Base-by-base conservation (phyloP, 768 basidiomycete genomes). In the Auriscalpium vulgare region DNA sequence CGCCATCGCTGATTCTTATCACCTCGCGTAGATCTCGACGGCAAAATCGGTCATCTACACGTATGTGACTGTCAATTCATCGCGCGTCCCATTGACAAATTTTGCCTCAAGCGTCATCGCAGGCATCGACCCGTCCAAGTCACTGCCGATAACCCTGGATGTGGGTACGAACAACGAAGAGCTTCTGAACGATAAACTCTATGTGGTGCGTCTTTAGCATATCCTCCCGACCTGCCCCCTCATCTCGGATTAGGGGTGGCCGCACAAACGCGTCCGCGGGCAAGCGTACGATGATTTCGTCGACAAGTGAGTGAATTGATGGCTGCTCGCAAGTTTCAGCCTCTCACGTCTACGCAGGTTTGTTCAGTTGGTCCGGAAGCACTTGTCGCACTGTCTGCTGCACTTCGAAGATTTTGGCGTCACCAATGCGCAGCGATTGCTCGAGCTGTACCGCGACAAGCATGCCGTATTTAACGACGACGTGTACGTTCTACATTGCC, bases 401-500 rank as follows among this genome's bases (percentile, higher is more conserved):
- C 91, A 95, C 66, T 91, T 93, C 54, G 91, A 94, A 65, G 90
- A 93, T 63, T 91, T 91, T 58, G 89, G 89, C 4, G 82, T 88
- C 2, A 76, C 77, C 34, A 91, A 92, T 59, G 90, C 91, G 0
- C 80, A 87, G 56, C 70, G 80, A 16, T 67, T 92, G 1, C 74
- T 93, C 38, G 75, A 82, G 44, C 71, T 73, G 40, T 91, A 88
- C 68, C 74, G 76, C 9, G 75, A 79, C 45, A 68, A 76, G n/a
- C 86, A 88, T 60, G 72, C 84, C 1, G 78, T 82, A 5, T 87
- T 93, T 75, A 94, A 94, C 66, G 91, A 94, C 59, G 91, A 94
- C 66, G 87, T 92, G 85, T 85, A 67, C 1, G 71, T 62, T n/a
- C 40, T 21, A 2, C 51, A 35, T 17, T 40, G 21, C 1, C 19